A percentile compares a stretch with the other conserved stretches of the same genome.
Conservation (phyloP, 306 rosid species). For the Acmispon strigosus region DNA sequence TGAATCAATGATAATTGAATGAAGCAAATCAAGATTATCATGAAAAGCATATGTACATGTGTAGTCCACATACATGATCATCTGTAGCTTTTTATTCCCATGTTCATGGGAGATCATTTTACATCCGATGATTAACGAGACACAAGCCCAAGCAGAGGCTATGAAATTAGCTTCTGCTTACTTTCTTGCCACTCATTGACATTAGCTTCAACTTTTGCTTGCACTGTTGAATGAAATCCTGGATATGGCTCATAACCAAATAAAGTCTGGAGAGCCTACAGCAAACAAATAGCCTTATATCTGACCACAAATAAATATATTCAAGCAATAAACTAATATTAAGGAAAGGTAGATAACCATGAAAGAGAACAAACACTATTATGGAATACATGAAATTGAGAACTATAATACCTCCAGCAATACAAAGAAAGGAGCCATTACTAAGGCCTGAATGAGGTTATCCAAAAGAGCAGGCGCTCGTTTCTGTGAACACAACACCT, state of each 20-base stretch:
- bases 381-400: neutral
- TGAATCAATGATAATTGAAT: neutral
- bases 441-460: constrained; percentile 67
- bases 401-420: constrained; percentile 67
- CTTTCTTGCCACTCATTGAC: constrained; percentile 52
- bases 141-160: constrained; percentile 17
- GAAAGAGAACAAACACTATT: constrained; percentile 5
- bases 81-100: neutral
- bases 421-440: constrained; percentile 93
- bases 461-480: constrained; percentile 83
- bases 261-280: constrained; percentile 51
- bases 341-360: neutral
- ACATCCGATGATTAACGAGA: neutral
- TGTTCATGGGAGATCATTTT: neutral
- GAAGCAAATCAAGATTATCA: neutral
- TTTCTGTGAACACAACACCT: constrained; percentile 33
- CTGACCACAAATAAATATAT: neutral
- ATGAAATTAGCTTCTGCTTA: constrained; percentile 47
- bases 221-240: constrained; percentile 56
- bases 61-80: neutral
- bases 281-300: neutral
- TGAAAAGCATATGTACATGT: neutral
- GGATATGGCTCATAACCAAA: constrained; percentile 71
- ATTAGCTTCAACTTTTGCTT: constrained; percentile 45
- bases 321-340: neutral